Evolutionary conservation across 1,284 basidiomycete genomes (phyloP).

Genomic region (Ceratobasidium sp.): DNA sequence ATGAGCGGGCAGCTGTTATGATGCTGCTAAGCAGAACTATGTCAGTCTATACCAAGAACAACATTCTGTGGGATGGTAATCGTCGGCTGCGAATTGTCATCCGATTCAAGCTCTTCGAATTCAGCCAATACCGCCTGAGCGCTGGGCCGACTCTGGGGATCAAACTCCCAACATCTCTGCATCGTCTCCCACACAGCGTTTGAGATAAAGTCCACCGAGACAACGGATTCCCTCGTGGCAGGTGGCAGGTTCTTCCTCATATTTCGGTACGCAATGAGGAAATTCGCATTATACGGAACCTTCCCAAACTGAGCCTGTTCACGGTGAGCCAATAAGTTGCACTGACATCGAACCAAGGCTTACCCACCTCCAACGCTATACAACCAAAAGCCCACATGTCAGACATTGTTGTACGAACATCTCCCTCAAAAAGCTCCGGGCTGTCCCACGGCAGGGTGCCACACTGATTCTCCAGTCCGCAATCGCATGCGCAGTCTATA

Average conservation of each 20-base stretch:
- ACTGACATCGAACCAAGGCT: not conserved
- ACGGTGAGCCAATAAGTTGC: not conserved
- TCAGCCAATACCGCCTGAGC: not conserved
- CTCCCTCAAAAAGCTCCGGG: not conserved
- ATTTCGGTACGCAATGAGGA: not conserved
- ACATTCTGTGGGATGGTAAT: no score
- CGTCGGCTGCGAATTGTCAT: no score
- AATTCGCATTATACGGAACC: not conserved
- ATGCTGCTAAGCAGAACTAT: no score
- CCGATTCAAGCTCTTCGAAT: not conserved
- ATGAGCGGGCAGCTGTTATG: no score
- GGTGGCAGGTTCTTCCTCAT: not conserved
- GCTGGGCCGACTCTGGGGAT: not conserved
- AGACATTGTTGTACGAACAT: not conserved
- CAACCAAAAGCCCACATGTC: conserved; percentile 42
- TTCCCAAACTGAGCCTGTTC: not conserved
- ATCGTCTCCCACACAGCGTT: not conserved
- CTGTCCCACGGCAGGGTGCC: conserved; percentile 8
- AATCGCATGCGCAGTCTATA: conserved; percentile 4
- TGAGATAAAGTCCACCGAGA: not conserved
- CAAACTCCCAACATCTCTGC: conserved; percentile 19
- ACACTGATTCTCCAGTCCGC: not conserved
- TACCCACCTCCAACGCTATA: conserved; percentile 22
- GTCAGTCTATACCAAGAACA: no score
- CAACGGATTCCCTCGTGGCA: not conserved